A percentile compares a stretch with the other conserved stretches of the same genome.
phyloP scores from a whole-genome alignment of 2,329 filamentous ascomycete species.

The Penicillium polonicum region DNA sequence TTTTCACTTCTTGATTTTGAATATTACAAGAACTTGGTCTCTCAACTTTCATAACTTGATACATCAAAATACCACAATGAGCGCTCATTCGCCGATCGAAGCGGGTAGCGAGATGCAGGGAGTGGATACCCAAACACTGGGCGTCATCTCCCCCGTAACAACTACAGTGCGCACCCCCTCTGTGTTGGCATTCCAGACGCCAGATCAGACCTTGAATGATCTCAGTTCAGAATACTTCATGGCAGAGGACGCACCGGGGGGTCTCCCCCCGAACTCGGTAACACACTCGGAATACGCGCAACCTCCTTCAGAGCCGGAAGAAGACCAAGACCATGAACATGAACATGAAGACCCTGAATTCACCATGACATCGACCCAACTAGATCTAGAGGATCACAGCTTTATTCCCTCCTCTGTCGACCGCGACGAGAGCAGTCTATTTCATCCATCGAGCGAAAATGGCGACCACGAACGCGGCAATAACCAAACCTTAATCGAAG shows the following conservation, averaged over 20 bases:
- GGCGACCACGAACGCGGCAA: constrained; percentile 35
- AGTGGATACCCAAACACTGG: constrained; percentile 31
- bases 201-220: constrained; percentile 33
- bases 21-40: background rate
- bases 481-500: constrained; percentile 50
- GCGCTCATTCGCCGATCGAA: constrained; percentile 18
- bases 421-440: constrained; percentile 36
- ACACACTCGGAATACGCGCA: constrained; percentile 10
- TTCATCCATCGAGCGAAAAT: constrained; percentile 33
- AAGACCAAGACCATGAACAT: constrained; percentile 15
- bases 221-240: constrained; percentile 32
- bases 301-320: constrained; percentile 10
- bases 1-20: background rate
- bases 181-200: constrained; percentile 31
- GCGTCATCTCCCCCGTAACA: constrained; percentile 32
- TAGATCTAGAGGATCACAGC: constrained; percentile 29
- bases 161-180: constrained; percentile 19
- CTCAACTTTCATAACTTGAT: background rate
- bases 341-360: constrained; percentile 20
- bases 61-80: constrained; percentile 3
- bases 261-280: constrained; percentile 22
- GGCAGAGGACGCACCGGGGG: constrained; percentile 32
- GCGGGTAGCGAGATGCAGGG: constrained; percentile 18
- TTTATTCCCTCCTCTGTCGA: constrained; percentile 35
- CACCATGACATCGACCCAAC: constrained; percentile 18